Evolutionary conservation across 2,329 filamentous ascomycete species (phyloP), one percentile per base, ranked within the genome.

Genomic region (Ophiostoma ips): DNA sequence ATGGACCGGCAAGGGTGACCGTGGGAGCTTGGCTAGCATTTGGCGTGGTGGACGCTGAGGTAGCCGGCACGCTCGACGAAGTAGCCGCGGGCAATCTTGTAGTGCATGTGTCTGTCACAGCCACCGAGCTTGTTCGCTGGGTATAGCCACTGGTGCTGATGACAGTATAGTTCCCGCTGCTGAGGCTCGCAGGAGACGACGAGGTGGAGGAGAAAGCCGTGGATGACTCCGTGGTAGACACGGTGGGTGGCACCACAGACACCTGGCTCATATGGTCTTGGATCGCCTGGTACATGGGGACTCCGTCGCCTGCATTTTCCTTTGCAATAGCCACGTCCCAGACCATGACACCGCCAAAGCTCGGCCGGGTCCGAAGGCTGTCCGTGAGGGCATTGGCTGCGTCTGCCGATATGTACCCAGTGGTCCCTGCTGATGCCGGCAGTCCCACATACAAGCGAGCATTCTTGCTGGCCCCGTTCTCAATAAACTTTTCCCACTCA

Each of bases 311-410:
- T 2, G 50, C 12, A 30, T 51, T 44, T 1, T 35, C 21, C 9
- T 18, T 37, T 16, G 45, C 50, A 24, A 51, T 36, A 11, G 45
- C 33, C 8, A 30, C 50, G 6, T 47, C 50, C 21, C 19, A 35
- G 7, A 51, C 13, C 50, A 51, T 51, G 31, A 48, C 40, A 12
- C 50, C 45, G 12, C 45, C 50, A 16, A 48, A 51, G 3, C 21
- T 48, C 11, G 19, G 9, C 15, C 34, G 50, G 13, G 18, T 28
- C 37, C 15, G 34, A 31, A 51, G 45, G 9, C 13, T 33, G 31
- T 51, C 50, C 16, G 21, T 37, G 16, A 51, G 21, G 1, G 33
- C 16, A 31, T 38, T 51, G 21, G 45, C 50, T n/a, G 24, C 37
- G 1, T 30, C 38, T 3, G 13, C 16, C 5, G 34, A 16, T 3